These are phyloP conservation scores for Melampsora americana DNA, from an alignment of 1,284 basidiomycete species.

Conservation along the genomic window DNA sequence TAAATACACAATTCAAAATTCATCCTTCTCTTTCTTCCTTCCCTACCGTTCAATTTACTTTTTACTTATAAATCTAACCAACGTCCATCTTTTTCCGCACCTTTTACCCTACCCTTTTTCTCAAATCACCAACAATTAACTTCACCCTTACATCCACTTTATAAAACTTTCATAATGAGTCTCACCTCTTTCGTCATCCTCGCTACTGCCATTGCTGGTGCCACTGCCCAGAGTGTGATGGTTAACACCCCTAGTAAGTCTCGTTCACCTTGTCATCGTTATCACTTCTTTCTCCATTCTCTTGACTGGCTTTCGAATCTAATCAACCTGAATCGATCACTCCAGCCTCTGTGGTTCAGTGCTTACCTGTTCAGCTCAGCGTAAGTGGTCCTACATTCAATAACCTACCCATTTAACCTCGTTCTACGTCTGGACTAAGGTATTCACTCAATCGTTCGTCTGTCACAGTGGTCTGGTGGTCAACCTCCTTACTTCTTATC, in stretches of 20 bases:
- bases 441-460: constrained; percentile 47
- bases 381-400: neutral
- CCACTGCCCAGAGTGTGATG: neutral
- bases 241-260: constrained; percentile 21
- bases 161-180: no score
- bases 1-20: neutral
- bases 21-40: neutral
- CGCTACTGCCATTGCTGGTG: neutral
- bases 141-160: no score
- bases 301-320: neutral
- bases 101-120: no score
- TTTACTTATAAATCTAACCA: no score
- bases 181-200: neutral
- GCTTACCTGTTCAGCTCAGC: constrained; percentile 1
- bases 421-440: neutral
- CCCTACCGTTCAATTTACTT: neutral
- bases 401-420: no score
- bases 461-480: constrained; percentile 63
- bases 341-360: constrained; percentile 1
- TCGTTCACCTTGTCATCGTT: neutral
- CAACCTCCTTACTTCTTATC: constrained; percentile 65
- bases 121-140: no score
- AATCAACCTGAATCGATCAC: neutral
- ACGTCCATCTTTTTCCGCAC: no score
- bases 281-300: neutral